Evolutionary conservation across 305 asterid genomes (phyloP).

Genomic region (Withania somnifera): DNA sequence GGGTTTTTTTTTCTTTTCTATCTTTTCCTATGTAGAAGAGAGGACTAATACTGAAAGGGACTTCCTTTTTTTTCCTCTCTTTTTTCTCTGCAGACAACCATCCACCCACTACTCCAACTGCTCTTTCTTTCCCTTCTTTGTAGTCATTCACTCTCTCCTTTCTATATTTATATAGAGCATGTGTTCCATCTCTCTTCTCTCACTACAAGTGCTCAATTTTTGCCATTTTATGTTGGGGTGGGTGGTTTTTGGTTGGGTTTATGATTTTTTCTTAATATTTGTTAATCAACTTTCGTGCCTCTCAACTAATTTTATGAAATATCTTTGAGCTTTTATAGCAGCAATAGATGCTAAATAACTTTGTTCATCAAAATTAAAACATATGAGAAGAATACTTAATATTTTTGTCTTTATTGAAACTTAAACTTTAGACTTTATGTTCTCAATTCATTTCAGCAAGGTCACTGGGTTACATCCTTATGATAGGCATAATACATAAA

Average conservation of each 20-base stretch:
- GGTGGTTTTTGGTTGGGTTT: conserved; percentile 13
- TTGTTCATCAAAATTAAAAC: no score
- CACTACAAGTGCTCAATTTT: conserved; percentile 27
- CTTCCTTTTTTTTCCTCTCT: conserved; percentile 11
- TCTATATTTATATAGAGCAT: conserved; percentile 3
- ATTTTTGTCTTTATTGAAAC: no score
- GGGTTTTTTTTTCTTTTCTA: conserved; percentile 30
- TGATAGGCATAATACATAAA: no score
- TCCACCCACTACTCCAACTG: conserved; percentile 12
- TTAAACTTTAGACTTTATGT: no score
- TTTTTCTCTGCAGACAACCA: conserved; percentile 9
- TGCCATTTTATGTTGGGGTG: neutral
- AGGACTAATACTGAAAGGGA: conserved; percentile 8
- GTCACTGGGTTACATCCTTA: no score
- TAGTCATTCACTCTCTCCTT: conserved; percentile 3
- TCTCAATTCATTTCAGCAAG: no score
- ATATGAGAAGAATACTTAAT: no score
- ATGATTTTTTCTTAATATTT: neutral
- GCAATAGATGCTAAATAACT: no score
- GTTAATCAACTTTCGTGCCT: no score
- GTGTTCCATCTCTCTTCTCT: conserved; percentile 4
- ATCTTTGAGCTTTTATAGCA: no score
- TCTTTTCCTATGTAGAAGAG: neutral
- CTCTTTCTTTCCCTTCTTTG: conserved; percentile 13
- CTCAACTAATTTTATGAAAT: no score